Base-by-base conservation (phyloP, 108 stramenopile genomes). In the Chaetoceros muelleri region DNA sequence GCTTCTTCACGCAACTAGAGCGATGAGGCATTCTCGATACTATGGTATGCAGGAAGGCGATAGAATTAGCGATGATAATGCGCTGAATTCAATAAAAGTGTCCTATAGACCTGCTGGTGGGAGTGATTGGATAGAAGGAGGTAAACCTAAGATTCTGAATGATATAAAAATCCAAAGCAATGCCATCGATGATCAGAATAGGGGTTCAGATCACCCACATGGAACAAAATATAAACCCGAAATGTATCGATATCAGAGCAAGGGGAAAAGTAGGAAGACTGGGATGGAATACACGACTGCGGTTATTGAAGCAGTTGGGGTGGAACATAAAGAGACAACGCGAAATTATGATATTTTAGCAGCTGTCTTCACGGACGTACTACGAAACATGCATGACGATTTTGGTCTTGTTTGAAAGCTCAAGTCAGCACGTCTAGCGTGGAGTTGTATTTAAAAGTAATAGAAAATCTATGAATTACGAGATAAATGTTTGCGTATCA, bases 241-340 rank as follows among this genome's bases (percentile, higher is more conserved):
- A 56, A 93, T 93, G 91, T 67, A 70, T 13, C 66, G 83, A 20
- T 90, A 69, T 70, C 81, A 84, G 57, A 76, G 75, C 28, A 57
- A 60, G 29, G 84, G 83, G 17, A 72, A 65, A 21, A 78, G 77
- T 34, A 58, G 84, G 30, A 79, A 71, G 20, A 87, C 90, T 25
- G 85, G 84, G 20, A 83, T 84, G 60, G 78, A 87, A 49, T 92
- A 87, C 58, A 80, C 87, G 1, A 93, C 91, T 19, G 76, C 85
- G 18, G 79, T 93, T 2, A 81, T 93, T 40, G 91, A 93, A 75
- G 91, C 91, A 18, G 67, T 84, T 50, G 83, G 85, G 24, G 83
- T 93, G 21, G 91, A 93, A 47, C 91, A 93, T 58, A 93, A 93
- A 54, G 91, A 93, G 66, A 86, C 91, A 16, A 87, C 91, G 25